Base-by-base conservation (phyloP, 371 early-diverging fungal genomes). In the Paraphysoderma sedebokerense region DNA sequence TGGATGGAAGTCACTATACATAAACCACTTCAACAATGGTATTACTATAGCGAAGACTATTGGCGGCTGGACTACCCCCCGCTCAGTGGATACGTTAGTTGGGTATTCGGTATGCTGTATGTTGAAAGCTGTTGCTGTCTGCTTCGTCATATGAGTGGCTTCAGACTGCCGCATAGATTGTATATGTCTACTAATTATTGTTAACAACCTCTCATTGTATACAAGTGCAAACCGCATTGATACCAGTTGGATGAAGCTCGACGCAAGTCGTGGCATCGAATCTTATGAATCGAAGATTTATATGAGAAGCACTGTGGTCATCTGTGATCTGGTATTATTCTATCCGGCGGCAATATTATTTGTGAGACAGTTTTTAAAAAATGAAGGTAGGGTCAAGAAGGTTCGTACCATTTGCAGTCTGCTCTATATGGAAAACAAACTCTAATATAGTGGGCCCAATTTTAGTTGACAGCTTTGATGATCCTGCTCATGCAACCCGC, bases 41-140 rank as follows among this genome's bases (percentile, higher is more conserved):
- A 96, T 59, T 65, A 61, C 19, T 85, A 89, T 60, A 80, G 82
- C 50, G 65, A 85, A 24, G 55, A 76, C 31, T 90, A 90, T 74
- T 96, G 92, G 86, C 92, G 91, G 0, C 74, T 96, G 31, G 97
- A 96, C 64, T 96, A 96, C 58, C 93, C 97, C 32, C 92, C 92
- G 2, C 65, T 96, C 44, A 90, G 92, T 2, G 93, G 92, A 6
- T 91, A 79, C 61, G 82, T 85, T 50, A 81, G 82, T 55, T 87
- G 79, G 83, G 31, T 88, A 17, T 79, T 88, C 59, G 96, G 90
- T 8, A 53, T 39, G 17, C 62, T 88, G 75, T 81, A 72, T 65
- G 77, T n/a, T n/a, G n/a, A n/a, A n/a, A n/a, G n/a, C n/a, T n/a
- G n/a, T n/a, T 54, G 24, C 22, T 6, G 22, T 35, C 23, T 38